Evolutionary conservation across 331 rosid species (phyloP).

Genomic region (Cydonia oblonga): DNA sequence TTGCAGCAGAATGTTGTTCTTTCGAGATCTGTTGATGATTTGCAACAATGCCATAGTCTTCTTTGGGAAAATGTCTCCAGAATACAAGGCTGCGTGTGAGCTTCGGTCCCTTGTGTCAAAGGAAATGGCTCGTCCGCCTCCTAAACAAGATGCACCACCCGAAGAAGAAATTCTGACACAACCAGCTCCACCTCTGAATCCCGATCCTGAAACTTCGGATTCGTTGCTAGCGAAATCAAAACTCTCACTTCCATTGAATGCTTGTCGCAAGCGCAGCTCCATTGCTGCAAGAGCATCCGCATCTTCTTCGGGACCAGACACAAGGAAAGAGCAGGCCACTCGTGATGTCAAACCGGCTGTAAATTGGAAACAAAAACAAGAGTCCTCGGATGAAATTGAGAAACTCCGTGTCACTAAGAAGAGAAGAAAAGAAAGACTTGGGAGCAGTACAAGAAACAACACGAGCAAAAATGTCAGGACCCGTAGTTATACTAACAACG

Average conservation of each 20-base stretch:
- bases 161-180: neutral
- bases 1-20: constrained; percentile 11
- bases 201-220: constrained; percentile 9
- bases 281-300: constrained; percentile 22
- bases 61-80: constrained; percentile 7
- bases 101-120: constrained; percentile 11
- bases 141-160: neutral
- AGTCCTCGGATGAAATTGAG: constrained; percentile 8
- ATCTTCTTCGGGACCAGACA: constrained; percentile 16
- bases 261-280: constrained; percentile 29
- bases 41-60: constrained; percentile 15
- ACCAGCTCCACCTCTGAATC: neutral
- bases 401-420: constrained; percentile 6
- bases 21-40: constrained; percentile 16
- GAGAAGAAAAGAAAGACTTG: constrained; percentile 9
- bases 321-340: constrained; percentile 3
- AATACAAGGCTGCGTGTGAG: constrained; percentile 10
- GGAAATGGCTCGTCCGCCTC: constrained; percentile 6
- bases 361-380: constrained; percentile 12
- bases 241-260: constrained; percentile 17
- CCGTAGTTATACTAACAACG: neutral
- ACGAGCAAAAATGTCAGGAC: constrained; percentile 1
- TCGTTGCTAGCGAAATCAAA: constrained; percentile 16
- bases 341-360: constrained; percentile 11
- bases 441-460: constrained; percentile 8